Evolutionary conservation across 257 asterid species (phyloP).

Genomic region (Mitragyna speciosa): DNA sequence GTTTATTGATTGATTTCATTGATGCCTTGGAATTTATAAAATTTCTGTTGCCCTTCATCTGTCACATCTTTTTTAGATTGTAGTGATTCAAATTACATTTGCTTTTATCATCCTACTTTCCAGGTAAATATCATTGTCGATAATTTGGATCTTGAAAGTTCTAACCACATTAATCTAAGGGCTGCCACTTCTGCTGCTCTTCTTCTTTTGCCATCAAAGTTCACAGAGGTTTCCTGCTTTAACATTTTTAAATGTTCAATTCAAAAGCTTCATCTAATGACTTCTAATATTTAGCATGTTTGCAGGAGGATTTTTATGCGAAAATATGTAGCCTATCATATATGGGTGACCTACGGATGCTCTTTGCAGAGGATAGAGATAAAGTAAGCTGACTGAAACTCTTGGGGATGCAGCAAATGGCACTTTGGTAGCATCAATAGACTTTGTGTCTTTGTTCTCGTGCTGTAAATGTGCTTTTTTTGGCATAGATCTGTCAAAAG

Average conservation of each 20-base stretch:
- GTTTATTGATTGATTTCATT: background rate
- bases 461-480: background rate
- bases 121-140: conserved; percentile 77
- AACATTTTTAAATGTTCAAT: conserved; percentile 8
- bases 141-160: conserved; percentile 48
- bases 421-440: background rate
- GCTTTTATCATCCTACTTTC: conserved; percentile 2
- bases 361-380: conserved; percentile 87
- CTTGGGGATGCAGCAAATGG: background rate
- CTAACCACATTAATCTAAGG: conserved; percentile 64
- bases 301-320: conserved; percentile 83
- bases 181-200: conserved; percentile 86
- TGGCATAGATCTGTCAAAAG: background rate
- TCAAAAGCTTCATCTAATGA: background rate
- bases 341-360: conserved; percentile 86
- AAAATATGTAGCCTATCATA: conserved; percentile 85
- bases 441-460: background rate
- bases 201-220: conserved; percentile 79
- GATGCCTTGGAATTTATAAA: background rate
- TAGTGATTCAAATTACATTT: background rate
- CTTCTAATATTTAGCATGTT: conserved; percentile 19
- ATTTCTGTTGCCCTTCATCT: background rate
- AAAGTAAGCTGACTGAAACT: conserved; percentile 51
- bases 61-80: too few species aligned
- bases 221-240: conserved; percentile 60